Conservation (phyloP, 345 rosid genomes). For the Gossypium sturtianum region DNA sequence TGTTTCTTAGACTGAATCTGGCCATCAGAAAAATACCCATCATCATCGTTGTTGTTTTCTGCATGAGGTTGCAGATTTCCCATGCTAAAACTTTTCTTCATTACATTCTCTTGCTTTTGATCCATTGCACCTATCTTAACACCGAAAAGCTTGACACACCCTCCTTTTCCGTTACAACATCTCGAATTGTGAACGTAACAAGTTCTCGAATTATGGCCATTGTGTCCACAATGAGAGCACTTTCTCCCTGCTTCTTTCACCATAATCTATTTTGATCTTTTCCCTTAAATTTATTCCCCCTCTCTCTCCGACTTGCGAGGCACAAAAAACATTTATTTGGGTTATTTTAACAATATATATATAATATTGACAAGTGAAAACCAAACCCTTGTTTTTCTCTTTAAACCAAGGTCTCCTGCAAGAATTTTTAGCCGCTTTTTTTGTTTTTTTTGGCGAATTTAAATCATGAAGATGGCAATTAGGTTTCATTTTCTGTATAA, state of each 20-base stretch:
- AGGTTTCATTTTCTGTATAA: background rate
- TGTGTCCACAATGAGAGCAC: slow-evolving; percentile 42
- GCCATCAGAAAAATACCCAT: slow-evolving; percentile 49
- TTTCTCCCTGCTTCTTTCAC: slow-evolving; percentile 34
- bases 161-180: slow-evolving; percentile 26
- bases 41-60: slow-evolving; percentile 14
- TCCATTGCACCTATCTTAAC: slow-evolving; percentile 1
- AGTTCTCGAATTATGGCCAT: slow-evolving; percentile 49
- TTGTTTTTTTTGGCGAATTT: background rate
- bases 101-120: slow-evolving; percentile 17
- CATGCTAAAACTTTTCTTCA: slow-evolving; percentile 43
- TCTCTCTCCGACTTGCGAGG: background rate
- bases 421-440: background rate
- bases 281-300: background rate
- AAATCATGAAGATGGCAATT: background rate
- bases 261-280: background rate
- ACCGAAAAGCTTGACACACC: slow-evolving; percentile 29
- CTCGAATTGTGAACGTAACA: slow-evolving; percentile 40
- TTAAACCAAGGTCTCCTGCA: background rate
- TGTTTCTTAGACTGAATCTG: background rate
- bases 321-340: background rate
- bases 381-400: background rate
- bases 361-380: too few species aligned
- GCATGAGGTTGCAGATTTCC: slow-evolving; percentile 27
- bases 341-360: too few species aligned